Conservation (phyloP, 2,329 filamentous ascomycete species). For the Passalora sequoiae region DNA sequence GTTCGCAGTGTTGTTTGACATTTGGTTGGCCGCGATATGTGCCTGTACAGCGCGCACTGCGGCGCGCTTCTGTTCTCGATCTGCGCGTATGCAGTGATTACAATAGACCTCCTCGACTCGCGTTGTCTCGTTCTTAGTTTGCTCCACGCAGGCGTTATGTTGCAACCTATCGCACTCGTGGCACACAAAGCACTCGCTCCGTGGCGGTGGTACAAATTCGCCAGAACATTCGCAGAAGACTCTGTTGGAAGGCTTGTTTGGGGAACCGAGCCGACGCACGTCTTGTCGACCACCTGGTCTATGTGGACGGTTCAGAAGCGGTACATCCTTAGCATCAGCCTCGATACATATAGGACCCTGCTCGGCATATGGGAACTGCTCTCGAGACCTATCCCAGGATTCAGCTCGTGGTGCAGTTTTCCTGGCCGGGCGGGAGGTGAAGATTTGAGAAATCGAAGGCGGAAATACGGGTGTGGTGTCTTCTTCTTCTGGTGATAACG, state of each 20-base stretch:
- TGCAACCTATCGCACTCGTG: neutral
- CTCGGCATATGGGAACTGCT: neutral
- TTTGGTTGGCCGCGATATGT: neutral
- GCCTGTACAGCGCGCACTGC: neutral
- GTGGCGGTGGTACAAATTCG: neutral
- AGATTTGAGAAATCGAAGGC: neutral
- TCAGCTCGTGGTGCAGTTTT: neutral
- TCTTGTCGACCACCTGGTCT: neutral
- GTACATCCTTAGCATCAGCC: too few species aligned
- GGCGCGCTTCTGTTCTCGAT: neutral
- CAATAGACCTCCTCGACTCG: neutral
- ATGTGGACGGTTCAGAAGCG: too few species aligned
- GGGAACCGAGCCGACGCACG: neutral
- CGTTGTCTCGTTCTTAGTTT: neutral
- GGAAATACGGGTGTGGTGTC: too few species aligned
- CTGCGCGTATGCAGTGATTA: neutral
- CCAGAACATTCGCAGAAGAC: neutral
- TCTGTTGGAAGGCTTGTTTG: neutral
- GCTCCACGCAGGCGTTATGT: neutral
- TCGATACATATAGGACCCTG: neutral
- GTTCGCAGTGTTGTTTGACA: neutral
- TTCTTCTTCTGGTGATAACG: too few species aligned
- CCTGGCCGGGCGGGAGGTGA: neutral
- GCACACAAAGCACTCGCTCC: neutral
- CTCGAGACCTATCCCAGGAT: neutral